Evolutionary conservation across 352 stramenopile species (phyloP).

Genomic region (Phytopythium boreale): DNA sequence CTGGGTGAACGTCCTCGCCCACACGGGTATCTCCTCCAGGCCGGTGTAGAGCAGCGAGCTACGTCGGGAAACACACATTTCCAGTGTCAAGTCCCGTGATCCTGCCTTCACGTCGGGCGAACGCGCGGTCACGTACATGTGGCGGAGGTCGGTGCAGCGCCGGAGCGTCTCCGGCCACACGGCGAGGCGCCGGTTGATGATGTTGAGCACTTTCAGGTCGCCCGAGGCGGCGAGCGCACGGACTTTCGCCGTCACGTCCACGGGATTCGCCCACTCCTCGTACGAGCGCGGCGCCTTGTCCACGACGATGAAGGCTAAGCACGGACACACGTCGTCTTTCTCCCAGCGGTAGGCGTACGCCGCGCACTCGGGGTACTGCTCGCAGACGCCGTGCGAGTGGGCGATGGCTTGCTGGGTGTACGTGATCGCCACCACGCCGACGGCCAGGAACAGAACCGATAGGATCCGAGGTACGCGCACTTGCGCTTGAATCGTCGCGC

Average conservation of each 20-base stretch:
- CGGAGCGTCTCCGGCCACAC: background rate
- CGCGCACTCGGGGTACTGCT: constrained; percentile 6
- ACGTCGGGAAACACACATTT: background rate
- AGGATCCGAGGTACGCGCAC: background rate
- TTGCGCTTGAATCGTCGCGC: background rate
- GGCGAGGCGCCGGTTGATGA: constrained; percentile 10
- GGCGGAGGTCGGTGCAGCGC: background rate
- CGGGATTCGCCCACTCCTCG: background rate
- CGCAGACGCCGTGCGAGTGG: background rate
- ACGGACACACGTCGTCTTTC: constrained; percentile 13
- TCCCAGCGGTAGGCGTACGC: constrained; percentile 13
- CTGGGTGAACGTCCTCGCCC: constrained; percentile 6
- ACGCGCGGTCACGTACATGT: constrained; percentile 6
- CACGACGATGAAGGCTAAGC: constrained; percentile 21
- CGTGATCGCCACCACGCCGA: background rate
- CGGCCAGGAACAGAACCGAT: background rate
- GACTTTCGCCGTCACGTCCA: constrained; percentile 4
- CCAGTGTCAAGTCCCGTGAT: background rate
- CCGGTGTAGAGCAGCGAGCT: constrained; percentile 8
- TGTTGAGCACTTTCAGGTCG: constrained; percentile 7
- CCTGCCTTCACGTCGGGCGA: background rate
- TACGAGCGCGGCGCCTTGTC: constrained; percentile 5
- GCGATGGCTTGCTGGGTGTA: background rate
- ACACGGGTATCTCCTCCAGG: constrained; percentile 6
- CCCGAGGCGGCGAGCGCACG: constrained; percentile 10